Percentiles rank a stretch among this genome's conserved stretches.
Evolutionary conservation across 176 grass and related monocot genomes (phyloP).

Genomic region (Musa beccarii): DNA sequence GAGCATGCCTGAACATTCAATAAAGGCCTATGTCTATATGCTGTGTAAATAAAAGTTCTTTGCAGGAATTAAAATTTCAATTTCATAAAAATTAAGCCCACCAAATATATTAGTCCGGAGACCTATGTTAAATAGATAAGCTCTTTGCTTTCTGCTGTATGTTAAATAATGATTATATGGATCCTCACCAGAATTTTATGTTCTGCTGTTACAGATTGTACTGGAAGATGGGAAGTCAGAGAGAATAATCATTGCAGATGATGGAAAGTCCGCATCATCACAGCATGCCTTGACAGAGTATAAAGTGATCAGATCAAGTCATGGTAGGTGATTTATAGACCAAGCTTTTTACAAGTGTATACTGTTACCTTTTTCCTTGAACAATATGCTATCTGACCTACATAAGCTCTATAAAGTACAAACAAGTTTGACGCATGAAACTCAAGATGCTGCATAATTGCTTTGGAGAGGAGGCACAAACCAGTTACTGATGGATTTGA

Average conservation of each 20-base stretch:
- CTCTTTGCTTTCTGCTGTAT: background rate
- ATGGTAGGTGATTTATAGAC: conserved; percentile 32
- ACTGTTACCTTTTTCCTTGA: background rate
- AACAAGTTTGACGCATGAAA: background rate
- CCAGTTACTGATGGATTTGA: background rate
- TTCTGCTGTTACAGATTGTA: conserved; percentile 41
- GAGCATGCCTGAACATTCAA: background rate
- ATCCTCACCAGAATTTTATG: background rate
- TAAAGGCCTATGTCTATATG: background rate
- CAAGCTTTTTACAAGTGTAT: background rate
- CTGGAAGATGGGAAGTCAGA: conserved; percentile 81
- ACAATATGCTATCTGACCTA: background rate
- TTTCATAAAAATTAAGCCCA: background rate
- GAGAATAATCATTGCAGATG: conserved; percentile 48
- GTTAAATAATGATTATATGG: background rate
- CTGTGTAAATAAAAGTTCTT: background rate
- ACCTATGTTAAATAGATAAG: background rate
- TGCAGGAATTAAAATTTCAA: background rate
- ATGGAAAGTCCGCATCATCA: conserved; percentile 35
- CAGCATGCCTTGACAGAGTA: conserved; percentile 92
- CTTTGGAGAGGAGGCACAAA: background rate
- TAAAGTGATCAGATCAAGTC: conserved; percentile 55
- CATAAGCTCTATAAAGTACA: background rate
- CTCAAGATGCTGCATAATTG: background rate
- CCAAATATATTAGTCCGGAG: background rate